Evolutionary conservation across 2,329 filamentous ascomycete species (phyloP), one percentile per base, ranked within the genome.

Genomic region (Eutypella sp.): DNA sequence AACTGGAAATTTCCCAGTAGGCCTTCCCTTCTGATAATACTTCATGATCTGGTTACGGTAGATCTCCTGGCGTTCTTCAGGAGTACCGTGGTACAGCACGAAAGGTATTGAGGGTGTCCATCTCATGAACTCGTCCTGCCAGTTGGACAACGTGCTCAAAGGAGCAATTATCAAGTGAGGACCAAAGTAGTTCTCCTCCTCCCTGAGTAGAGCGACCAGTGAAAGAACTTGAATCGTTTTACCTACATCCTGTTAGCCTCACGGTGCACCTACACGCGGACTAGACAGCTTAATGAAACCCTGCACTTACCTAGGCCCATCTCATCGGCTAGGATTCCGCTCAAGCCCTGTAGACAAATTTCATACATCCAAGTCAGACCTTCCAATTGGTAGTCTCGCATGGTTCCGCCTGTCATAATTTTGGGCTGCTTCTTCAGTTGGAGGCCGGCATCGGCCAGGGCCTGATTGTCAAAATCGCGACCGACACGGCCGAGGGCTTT

Each of bases 321-420:
- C 64, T 96, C 91, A 57, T 96, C 91, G 0, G 91, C 91, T 25
- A 96, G 65, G 47, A 96, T 96, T 1, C 91, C 91, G 54, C 89
- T 95, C 65, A 96, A 79, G 10, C 91, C 91, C 58, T 96, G 93
- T 2, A 75, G 67, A 46, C 77, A 80, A 44, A 82, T 79, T 73
- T 96, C 89, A 57, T 87, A 95, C 73, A 99, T 84, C 93, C 93
- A 99, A 1, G 95, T 95, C 1, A 99, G 67, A 0, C 93, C 93
- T 62, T 97, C 92, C 0, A 99, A 71, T 58, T 99, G 93, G 61
- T 99, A 99, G 51, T 88, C 86, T 16, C 91, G 78, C 92, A 99
- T 97, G 4, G 84, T 85, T 1, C 93, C 93, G 5, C 89, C 89
- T 1, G 85, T 83, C 57, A 99, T 82, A 47, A 90, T 82, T 52